Percentiles rank a stretch among this genome's conserved stretches.
Evolutionary conservation across 2,329 filamentous ascomycete genomes (phyloP).

Genomic region (Ceratocystiopsis sp.): DNA sequence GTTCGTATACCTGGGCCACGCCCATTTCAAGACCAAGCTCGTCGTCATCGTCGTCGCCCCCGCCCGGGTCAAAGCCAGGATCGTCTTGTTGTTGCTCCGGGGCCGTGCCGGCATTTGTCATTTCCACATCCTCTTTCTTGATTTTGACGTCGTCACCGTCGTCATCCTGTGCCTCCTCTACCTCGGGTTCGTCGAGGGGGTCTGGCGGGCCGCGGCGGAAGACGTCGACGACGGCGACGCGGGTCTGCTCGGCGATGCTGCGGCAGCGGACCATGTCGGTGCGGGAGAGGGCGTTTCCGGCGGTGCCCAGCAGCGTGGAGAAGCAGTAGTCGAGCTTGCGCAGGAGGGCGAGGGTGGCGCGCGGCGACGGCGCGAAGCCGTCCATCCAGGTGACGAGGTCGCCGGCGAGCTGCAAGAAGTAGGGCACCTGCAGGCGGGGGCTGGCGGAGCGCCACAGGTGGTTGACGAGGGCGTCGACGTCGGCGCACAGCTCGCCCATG

Average conservation of each 20-base stretch:
- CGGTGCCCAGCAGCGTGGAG: conserved; percentile 44
- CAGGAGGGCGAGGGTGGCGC: conserved; percentile 52
- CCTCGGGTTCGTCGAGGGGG: conserved; percentile 1
- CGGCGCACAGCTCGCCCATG: conserved; percentile 54
- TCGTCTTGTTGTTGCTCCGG: neutral
- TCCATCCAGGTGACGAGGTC: conserved; percentile 55
- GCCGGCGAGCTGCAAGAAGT: conserved; percentile 61
- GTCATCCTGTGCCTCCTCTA: neutral
- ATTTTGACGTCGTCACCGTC: conserved; percentile 9
- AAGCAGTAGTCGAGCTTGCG: conserved; percentile 75
- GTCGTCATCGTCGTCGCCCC: conserved; percentile 15
- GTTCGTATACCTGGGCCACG: conserved; percentile 61
- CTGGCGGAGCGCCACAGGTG: conserved; percentile 78
- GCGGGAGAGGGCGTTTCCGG: conserved; percentile 34
- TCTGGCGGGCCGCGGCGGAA: conserved; percentile 28
- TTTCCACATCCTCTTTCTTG: conserved; percentile 14
- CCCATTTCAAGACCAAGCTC: conserved; percentile 30
- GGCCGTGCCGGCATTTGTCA: conserved; percentile 4
- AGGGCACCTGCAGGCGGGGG: conserved; percentile 66
- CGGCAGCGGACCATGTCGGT: conserved; percentile 82
- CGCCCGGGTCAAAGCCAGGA: neutral
- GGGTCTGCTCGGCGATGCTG: conserved; percentile 61
- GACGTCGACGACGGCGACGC: conserved; percentile 52
- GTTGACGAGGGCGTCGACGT: conserved; percentile 60
- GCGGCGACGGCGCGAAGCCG: conserved; percentile 51